phyloP scores from a whole-genome alignment of 768 basidiomycete genomes.

The Calocybe indica region DNA sequence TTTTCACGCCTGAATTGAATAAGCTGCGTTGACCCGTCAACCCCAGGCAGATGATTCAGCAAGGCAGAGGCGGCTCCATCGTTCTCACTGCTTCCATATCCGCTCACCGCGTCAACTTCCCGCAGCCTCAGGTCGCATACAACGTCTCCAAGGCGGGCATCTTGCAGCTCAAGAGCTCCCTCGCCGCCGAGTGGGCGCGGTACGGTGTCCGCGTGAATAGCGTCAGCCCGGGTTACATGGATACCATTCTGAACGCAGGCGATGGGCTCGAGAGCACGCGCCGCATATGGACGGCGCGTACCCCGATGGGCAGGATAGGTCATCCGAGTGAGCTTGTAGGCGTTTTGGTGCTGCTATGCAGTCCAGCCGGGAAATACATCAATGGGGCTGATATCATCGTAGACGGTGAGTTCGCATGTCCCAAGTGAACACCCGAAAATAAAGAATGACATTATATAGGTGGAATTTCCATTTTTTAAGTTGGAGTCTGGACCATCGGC shows the following conservation, averaged over 20 bases:
- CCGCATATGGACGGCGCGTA: slow-evolving; percentile 30
- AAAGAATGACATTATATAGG: too few species aligned
- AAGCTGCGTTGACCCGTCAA: not conserved
- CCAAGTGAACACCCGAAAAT: too few species aligned
- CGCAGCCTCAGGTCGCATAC: slow-evolving; percentile 34
- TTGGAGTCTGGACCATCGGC: too few species aligned
- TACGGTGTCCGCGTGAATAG: slow-evolving; percentile 38
- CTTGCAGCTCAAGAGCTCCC: slow-evolving; percentile 29
- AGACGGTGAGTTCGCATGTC: slow-evolving; percentile 25
- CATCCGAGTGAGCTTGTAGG: slow-evolving; percentile 33
- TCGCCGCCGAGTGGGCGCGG: slow-evolving; percentile 36
- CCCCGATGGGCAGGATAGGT: slow-evolving; percentile 39
- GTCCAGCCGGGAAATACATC: slow-evolving; percentile 35
- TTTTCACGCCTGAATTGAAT: not conserved
- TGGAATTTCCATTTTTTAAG: too few species aligned
- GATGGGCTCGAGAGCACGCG: slow-evolving; percentile 23
- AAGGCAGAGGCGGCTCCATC: slow-evolving; percentile 34
- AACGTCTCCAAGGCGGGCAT: slow-evolving; percentile 37
- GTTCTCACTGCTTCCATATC: slow-evolving; percentile 38
- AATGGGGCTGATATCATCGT: slow-evolving; percentile 36
- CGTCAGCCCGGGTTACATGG: slow-evolving; percentile 38
- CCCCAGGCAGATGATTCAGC: slow-evolving; percentile 34
- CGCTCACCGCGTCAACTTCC: slow-evolving; percentile 34
- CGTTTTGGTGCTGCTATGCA: slow-evolving; percentile 32
- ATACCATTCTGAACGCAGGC: slow-evolving; percentile 34